phyloP scores from a whole-genome alignment of 805 yeast species.

The Kuraishia hungarica region DNA sequence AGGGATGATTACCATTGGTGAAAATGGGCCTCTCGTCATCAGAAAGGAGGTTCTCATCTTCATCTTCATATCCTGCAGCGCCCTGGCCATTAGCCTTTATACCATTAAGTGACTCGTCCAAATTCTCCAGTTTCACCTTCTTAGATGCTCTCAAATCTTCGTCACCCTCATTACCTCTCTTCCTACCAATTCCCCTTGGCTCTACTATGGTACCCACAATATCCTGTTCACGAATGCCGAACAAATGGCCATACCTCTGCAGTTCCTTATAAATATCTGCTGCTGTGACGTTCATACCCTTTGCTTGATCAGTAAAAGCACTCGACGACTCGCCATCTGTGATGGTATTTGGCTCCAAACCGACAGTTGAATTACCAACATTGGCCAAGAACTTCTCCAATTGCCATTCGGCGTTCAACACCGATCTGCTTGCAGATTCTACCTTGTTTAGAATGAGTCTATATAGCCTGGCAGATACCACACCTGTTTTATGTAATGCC shows the following conservation, averaged over 20 bases:
- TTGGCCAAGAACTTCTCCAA: conserved; percentile 19
- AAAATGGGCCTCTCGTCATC: conserved; percentile 2
- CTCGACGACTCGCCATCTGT: background rate
- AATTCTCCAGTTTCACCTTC: conserved; percentile 20
- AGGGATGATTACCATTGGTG: background rate
- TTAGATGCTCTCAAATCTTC: conserved; percentile 7
- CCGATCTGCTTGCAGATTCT: conserved; percentile 45
- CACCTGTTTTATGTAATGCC: conserved; percentile 63
- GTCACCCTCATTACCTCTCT: conserved; percentile 7
- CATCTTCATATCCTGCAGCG: conserved; percentile 9
- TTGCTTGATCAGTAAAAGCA: conserved; percentile 26
- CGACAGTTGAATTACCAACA: conserved; percentile 19
- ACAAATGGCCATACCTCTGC: conserved; percentile 20
- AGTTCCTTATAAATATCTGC: conserved; percentile 28
- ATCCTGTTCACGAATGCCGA: conserved; percentile 27
- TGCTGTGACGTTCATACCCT: conserved; percentile 29
- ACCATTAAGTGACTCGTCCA: conserved; percentile 11
- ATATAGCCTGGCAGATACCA: conserved; percentile 57
- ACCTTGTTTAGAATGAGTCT: conserved; percentile 43
- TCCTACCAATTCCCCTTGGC: conserved; percentile 21
- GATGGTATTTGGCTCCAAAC: conserved; percentile 19
- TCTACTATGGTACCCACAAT: conserved; percentile 24
- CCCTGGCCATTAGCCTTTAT: background rate
- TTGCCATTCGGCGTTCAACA: conserved; percentile 10
- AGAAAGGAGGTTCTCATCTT: background rate